Conservation (phyloP, 2,329 filamentous ascomycete genomes). For the Bipolaris gigantea region DNA sequence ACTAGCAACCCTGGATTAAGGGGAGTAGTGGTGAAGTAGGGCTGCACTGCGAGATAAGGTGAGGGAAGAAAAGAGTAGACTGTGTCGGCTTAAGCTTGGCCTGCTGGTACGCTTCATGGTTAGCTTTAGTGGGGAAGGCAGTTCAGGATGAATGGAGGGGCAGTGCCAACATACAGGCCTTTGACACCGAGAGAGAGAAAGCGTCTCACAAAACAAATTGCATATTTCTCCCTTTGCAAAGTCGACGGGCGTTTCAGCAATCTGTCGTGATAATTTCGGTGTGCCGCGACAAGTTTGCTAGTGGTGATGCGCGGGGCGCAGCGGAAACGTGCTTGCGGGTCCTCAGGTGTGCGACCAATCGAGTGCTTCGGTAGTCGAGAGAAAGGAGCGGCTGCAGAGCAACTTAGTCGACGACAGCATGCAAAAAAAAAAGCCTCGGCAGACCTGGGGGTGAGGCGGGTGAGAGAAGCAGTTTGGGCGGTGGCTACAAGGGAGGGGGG, state of each 20-base stretch:
- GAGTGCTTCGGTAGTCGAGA: constrained; percentile 20
- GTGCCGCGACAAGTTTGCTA: constrained; percentile 38
- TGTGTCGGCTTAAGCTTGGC: constrained; percentile 34
- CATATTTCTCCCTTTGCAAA: constrained; percentile 20
- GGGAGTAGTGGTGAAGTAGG: constrained; percentile 5
- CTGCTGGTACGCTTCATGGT: constrained; percentile 36
- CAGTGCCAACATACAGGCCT: constrained; percentile 34
- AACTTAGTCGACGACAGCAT: constrained; percentile 20
- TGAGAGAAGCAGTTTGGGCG: constrained; percentile 8
- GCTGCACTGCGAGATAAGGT: constrained; percentile 14
- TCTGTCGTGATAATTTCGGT: constrained; percentile 22
- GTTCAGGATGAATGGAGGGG: constrained; percentile 24
- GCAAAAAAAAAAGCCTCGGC: constrained; percentile 16
- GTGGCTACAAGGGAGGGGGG: neutral
- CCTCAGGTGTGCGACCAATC: constrained; percentile 14
- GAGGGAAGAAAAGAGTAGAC: constrained; percentile 14
- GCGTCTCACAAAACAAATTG: constrained; percentile 38
- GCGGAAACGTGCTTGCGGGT: constrained; percentile 28
- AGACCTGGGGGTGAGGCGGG: constrained; percentile 9
- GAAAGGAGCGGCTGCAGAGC: constrained; percentile 31
- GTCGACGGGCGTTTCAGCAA: constrained; percentile 13
- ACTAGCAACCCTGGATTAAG: constrained; percentile 6
- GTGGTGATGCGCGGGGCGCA: constrained; percentile 34
- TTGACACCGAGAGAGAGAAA: constrained; percentile 32
- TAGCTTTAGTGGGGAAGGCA: constrained; percentile 34